phyloP scores from a whole-genome alignment of 768 basidiomycete genomes.

The Leccinellum rugosiceps region DNA sequence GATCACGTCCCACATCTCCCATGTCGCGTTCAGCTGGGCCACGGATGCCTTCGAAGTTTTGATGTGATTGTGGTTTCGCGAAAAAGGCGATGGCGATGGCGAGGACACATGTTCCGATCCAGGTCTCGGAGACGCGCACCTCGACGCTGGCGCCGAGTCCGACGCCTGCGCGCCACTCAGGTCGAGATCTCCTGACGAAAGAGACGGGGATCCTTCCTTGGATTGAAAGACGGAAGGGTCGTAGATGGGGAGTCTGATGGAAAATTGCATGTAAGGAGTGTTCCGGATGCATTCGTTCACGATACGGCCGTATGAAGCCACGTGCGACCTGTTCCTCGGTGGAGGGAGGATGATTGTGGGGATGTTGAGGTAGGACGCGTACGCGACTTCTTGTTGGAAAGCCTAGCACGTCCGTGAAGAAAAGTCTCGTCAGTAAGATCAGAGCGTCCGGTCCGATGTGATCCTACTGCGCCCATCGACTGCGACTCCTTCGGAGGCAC shows the following conservation, averaged over 20 bases:
- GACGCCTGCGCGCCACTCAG: conserved; percentile 20
- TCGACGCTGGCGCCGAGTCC: neutral
- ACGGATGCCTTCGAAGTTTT: conserved; percentile 42
- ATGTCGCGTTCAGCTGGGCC: conserved; percentile 67
- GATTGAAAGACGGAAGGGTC: conserved; percentile 62
- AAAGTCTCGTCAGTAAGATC: conserved; percentile 11
- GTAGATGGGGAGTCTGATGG: conserved; percentile 80
- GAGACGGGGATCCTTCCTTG: conserved; percentile 27
- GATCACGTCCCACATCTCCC: conserved; percentile 99
- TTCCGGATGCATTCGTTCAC: conserved; percentile 74
- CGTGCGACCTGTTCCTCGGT: conserved; percentile 76
- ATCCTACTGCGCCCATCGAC: conserved; percentile 19
- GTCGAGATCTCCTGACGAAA: conserved; percentile 23
- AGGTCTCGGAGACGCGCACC: conserved; percentile 19
- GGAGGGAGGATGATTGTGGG: conserved; percentile 84
- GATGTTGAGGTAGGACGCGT: conserved; percentile 89
- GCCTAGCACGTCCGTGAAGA: conserved; percentile 69
- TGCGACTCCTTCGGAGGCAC: conserved; percentile 13
- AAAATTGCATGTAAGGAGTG: conserved; percentile 71
- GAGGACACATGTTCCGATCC: neutral
- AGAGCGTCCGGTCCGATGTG: neutral
- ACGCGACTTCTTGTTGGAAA: conserved; percentile 87
- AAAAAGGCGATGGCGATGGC: conserved; percentile 4
- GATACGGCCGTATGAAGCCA: conserved; percentile 91
- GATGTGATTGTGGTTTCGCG: conserved; percentile 18